Conservation (phyloP, 768 basidiomycete genomes). For the Termitomyces sp. region DNA sequence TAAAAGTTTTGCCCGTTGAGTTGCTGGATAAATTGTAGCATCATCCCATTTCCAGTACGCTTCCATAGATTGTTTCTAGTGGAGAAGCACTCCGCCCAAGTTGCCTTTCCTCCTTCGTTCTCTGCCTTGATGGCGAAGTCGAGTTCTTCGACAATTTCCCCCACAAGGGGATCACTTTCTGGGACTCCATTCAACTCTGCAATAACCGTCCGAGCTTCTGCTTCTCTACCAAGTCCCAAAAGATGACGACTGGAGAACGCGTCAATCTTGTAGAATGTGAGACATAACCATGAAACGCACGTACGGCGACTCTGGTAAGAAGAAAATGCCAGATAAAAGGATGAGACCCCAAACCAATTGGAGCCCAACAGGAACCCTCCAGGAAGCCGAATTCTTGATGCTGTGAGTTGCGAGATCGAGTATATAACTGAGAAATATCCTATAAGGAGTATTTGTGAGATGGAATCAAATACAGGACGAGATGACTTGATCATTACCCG, state of each 20-base stretch:
- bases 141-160: slow-evolving; percentile 59
- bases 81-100: slow-evolving; percentile 77
- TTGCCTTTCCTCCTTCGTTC: slow-evolving; percentile 77
- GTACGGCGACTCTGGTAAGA: slow-evolving; percentile 75
- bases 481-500: slow-evolving; percentile 35
- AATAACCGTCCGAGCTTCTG: slow-evolving; percentile 57
- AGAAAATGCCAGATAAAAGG: slow-evolving; percentile 64
- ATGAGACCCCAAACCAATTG: slow-evolving; percentile 68
- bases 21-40: slow-evolving; percentile 78
- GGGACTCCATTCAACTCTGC: slow-evolving; percentile 62
- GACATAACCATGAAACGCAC: slow-evolving; percentile 17
- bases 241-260: slow-evolving; percentile 53
- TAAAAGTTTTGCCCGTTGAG: slow-evolving; percentile 80
- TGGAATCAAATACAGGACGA: not conserved
- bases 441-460: slow-evolving; percentile 15
- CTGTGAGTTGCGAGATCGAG: slow-evolving; percentile 62
- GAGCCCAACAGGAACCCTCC: slow-evolving; percentile 71
- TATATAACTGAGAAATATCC: slow-evolving; percentile 70
- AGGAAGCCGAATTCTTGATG: slow-evolving; percentile 54
- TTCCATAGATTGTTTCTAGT: slow-evolving; percentile 63
- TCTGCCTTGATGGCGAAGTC: slow-evolving; percentile 61
- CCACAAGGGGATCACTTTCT: slow-evolving; percentile 50
- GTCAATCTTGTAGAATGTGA: not conserved
- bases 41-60: slow-evolving; percentile 75
- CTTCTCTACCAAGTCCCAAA: slow-evolving; percentile 47